A percentile compares a stretch with the other conserved stretches of the same genome.
These are phyloP conservation scores for Quercus mongolica DNA, from an alignment of 306 rosid genomes.

Conservation along the genomic window DNA sequence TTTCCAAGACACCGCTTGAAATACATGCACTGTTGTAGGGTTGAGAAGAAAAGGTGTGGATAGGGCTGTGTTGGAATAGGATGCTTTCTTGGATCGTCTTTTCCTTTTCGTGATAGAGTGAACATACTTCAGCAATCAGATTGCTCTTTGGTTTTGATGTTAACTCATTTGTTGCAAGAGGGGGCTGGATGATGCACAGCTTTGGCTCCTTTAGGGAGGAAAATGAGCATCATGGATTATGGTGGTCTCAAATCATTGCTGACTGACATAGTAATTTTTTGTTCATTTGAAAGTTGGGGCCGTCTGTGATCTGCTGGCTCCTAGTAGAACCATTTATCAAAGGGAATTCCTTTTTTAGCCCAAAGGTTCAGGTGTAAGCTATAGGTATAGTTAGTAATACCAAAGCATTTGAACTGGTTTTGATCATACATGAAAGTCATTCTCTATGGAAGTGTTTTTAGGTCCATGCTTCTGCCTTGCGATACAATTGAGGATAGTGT, in stretches of 20 bases:
- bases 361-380: conserved; percentile 13
- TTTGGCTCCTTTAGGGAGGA: conserved; percentile 1
- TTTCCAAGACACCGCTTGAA: conserved; percentile 37
- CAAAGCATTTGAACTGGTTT: conserved; percentile 26
- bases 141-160: conserved; percentile 15
- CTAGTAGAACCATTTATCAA: conserved; percentile 1
- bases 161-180: conserved; percentile 21
- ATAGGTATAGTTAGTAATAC: conserved; percentile 15
- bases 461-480: background rate
- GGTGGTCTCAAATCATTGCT: conserved; percentile 10
- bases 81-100: background rate
- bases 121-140: conserved; percentile 2
- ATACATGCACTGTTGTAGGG: conserved; percentile 16
- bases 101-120: conserved; percentile 1
- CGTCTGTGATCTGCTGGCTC: conserved; percentile 1
- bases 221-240: conserved; percentile 3
- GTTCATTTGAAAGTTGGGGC: conserved; percentile 7
- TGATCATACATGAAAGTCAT: conserved; percentile 10
- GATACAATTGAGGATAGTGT: background rate
- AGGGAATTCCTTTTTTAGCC: conserved; percentile 7
- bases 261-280: conserved; percentile 1
- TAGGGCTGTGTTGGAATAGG: conserved; percentile 3
- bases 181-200: conserved; percentile 14
- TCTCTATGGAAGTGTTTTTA: conserved; percentile 7
- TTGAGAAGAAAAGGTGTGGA: conserved; percentile 1